Evolutionary conservation across 116 monocot species (phyloP).

Genomic region (Iris pallida): DNA sequence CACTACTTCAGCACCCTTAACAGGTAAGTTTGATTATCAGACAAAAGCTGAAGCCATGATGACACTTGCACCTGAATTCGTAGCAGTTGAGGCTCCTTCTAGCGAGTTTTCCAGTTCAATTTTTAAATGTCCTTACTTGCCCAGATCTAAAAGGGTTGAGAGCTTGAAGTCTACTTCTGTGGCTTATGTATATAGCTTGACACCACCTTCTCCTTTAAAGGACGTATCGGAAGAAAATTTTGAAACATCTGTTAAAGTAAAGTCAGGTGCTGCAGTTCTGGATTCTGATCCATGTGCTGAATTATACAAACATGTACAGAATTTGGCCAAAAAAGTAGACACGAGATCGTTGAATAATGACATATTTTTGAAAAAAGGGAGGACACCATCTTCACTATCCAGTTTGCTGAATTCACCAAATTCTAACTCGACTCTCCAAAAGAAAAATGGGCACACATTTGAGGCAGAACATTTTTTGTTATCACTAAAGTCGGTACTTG

Average conservation of each 20-base stretch:
- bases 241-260: conserved; percentile 28
- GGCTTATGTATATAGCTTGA: conserved; percentile 52
- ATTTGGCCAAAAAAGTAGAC: conserved; percentile 26
- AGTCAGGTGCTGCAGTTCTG: conserved; percentile 9
- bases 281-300: conserved; percentile 23
- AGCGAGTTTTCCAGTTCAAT: conserved; percentile 44
- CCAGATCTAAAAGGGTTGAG: conserved; percentile 62
- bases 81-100: conserved; percentile 61
- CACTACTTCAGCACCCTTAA: conserved; percentile 29
- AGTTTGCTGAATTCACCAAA: conserved; percentile 31
- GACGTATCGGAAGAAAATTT: conserved; percentile 41
- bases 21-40: conserved; percentile 53
- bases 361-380: conserved; percentile 32
- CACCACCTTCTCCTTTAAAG: conserved; percentile 47
- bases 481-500: conserved; percentile 59
- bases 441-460: conserved; percentile 42
- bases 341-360: conserved; percentile 27
- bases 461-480: conserved; percentile 50
- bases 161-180: conserved; percentile 36
- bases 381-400: conserved; percentile 36
- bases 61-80: conserved; percentile 88
- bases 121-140: conserved; percentile 73
- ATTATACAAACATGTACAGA: conserved; percentile 52
- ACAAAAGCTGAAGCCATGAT: conserved; percentile 80
- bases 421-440: conserved; percentile 19